Percentiles rank a stretch among this genome's conserved stretches.
Conservation (phyloP, 2,329 filamentous ascomycete species). For the Aureobasidium sp. region DNA sequence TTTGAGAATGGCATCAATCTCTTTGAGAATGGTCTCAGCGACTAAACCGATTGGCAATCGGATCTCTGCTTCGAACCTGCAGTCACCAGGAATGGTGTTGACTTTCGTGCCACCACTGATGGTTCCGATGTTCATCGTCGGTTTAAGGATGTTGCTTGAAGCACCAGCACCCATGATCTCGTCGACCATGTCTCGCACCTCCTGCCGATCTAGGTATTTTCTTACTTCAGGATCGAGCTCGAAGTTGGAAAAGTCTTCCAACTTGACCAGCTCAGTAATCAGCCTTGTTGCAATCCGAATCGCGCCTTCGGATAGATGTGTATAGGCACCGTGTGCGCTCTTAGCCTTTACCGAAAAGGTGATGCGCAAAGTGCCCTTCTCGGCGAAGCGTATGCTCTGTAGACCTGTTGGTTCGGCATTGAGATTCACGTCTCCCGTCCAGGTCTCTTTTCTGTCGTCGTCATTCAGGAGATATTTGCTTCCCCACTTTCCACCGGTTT, state of each 20-base stretch:
- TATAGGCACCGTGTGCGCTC: conserved; percentile 36
- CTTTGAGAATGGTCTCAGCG: conserved; percentile 24
- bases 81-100: conserved; percentile 36
- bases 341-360: conserved; percentile 30
- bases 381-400: conserved; percentile 36
- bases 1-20: conserved; percentile 25
- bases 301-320: conserved; percentile 34
- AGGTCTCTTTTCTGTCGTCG: conserved; percentile 23
- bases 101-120: conserved; percentile 38
- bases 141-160: conserved; percentile 27
- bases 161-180: conserved; percentile 34
- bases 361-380: conserved; percentile 38
- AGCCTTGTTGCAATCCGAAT: conserved; percentile 31
- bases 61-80: conserved; percentile 36
- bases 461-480: conserved; percentile 32
- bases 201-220: conserved; percentile 26
- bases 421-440: conserved; percentile 35
- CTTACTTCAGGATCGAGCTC: conserved; percentile 25
- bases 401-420: conserved; percentile 35
- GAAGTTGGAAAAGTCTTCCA: conserved; percentile 24
- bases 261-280: conserved; percentile 25
- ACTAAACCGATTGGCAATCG: conserved; percentile 34
- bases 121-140: conserved; percentile 37
- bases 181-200: conserved; percentile 29
- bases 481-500: conserved; percentile 35